Evolutionary conservation across 1,139 yeast species (phyloP), one percentile per base, ranked within the genome.

Genomic region (Saccharomycopsis crataegensis): DNA sequence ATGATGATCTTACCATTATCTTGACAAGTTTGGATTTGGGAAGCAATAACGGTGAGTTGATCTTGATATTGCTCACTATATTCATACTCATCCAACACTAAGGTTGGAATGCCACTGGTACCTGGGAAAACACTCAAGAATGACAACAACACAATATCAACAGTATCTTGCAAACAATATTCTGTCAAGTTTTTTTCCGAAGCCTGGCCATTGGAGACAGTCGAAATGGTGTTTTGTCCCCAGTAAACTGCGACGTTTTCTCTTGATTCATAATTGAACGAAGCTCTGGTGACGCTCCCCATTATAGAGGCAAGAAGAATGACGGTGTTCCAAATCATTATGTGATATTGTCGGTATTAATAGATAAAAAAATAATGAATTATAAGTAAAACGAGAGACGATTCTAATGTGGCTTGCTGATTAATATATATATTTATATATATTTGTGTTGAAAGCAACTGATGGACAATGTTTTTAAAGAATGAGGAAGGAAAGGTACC

Each of bases 141-240:
- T 1, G 96, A 79, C 51, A 90, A 66, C 17, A 90, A 64, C 51
- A 86, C 76, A 57, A 89, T 83, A 64, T 89, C 96, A 43, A 83
- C 86, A 51, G 80, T 75, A 57, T 78, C 78, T 43, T 80, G 74
- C 54, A 76, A 73, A 73, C 97, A 91, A 71, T 89, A 88, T 54
- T 74, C 68, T 7, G 83, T 74, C 57, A 91, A 74, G 22, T 78
- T 67, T 56, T 79, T 72, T 67, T 90, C 96, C 14, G 54, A 56
- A 17, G 77, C 79, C 46, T 75, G 61, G 8, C 47, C 46, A 14
- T 49, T 46, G 2, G 53, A 46, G n/a, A 43, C 14, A 45, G 79
- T 65, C n/a, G 89, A 89, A 36, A 80, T 84, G 22, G 94, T 82
- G 64, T 83, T 82, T 70, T 90, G 97, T 46, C 97, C 97, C 96